Evolutionary conservation across 441 rosid genomes (phyloP).

Genomic region (Theobroma grandiflorum): DNA sequence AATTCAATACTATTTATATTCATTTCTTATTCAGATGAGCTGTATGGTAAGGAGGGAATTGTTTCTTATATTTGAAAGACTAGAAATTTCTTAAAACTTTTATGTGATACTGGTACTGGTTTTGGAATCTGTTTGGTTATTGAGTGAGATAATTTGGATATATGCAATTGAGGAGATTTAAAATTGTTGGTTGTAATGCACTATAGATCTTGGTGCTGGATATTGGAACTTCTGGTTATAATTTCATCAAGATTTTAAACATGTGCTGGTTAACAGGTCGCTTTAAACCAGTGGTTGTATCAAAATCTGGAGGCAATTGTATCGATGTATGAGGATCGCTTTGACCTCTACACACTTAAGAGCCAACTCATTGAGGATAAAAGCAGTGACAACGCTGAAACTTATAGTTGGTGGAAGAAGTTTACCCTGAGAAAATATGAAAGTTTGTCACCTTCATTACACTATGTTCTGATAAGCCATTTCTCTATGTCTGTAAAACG

Average conservation of each 20-base stretch:
- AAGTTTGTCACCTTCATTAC: slow-evolving; percentile 42
- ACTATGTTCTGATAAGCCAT: slow-evolving; percentile 54
- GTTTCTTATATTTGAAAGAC: slow-evolving; percentile 16
- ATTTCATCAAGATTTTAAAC: slow-evolving; percentile 6
- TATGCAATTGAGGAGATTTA: background rate
- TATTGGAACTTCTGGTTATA: background rate
- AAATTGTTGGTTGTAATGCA: background rate
- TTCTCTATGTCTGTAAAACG: slow-evolving; percentile 82
- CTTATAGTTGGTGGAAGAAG: slow-evolving; percentile 74
- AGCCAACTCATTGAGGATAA: slow-evolving; percentile 55
- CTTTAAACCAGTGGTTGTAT: slow-evolving; percentile 86
- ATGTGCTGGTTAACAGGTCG: slow-evolving; percentile 56
- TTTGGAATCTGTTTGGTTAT: background rate
- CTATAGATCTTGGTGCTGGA: background rate
- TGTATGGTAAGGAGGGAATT: background rate
- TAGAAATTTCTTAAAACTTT: background rate
- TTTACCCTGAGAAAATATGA: slow-evolving; percentile 47
- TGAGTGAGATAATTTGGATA: background rate
- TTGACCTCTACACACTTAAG: slow-evolving; percentile 73
- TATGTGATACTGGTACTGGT: background rate
- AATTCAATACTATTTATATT: slow-evolving; percentile 1
- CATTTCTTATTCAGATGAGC: background rate
- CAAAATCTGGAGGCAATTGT: slow-evolving; percentile 88
- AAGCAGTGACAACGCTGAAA: slow-evolving; percentile 45
- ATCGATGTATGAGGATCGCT: slow-evolving; percentile 92